Evolutionary conservation across 768 basidiomycete species (phyloP).

Genomic region (Pholiota molesta): DNA sequence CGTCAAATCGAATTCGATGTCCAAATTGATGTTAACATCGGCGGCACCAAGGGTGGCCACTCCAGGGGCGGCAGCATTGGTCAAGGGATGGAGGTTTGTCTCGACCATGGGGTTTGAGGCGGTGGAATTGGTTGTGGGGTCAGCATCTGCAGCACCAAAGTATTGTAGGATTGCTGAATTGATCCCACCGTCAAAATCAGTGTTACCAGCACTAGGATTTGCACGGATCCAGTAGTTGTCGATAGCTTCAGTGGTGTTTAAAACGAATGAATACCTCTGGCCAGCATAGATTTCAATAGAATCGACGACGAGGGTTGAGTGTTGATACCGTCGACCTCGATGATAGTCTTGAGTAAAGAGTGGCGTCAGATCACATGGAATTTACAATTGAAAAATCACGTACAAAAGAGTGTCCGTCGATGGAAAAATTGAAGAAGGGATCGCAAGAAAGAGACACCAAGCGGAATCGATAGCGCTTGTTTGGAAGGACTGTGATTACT

Average conservation of each 20-base stretch:
- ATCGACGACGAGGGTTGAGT: constrained; percentile 40
- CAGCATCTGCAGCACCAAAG: constrained; percentile 35
- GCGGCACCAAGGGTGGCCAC: constrained; percentile 36
- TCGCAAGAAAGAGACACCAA: constrained; percentile 49
- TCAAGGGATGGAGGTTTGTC: constrained; percentile 36
- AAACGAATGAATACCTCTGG: constrained; percentile 49
- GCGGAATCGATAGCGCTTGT: constrained; percentile 49
- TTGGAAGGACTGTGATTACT: constrained; percentile 40
- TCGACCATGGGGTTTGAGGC: constrained; percentile 36
- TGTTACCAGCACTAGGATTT: constrained; percentile 30
- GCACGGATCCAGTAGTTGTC: constrained; percentile 50
- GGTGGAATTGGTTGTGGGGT: constrained; percentile 41
- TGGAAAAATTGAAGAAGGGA: constrained; percentile 44
- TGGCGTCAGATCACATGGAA: not conserved
- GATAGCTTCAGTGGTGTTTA: constrained; percentile 37
- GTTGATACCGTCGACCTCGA: constrained; percentile 43
- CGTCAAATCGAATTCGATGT: constrained; percentile 28
- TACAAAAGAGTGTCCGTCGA: constrained; percentile 47
- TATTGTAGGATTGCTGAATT: constrained; percentile 62
- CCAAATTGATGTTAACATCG: constrained; percentile 37
- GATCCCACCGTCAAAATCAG: constrained; percentile 34
- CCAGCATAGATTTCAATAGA: constrained; percentile 35
- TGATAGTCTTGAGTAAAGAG: constrained; percentile 29
- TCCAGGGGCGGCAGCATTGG: constrained; percentile 34
- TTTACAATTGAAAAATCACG: constrained; percentile 1